Conservation (phyloP, 164 flowering plant genomes). For the Sedum album region DNA sequence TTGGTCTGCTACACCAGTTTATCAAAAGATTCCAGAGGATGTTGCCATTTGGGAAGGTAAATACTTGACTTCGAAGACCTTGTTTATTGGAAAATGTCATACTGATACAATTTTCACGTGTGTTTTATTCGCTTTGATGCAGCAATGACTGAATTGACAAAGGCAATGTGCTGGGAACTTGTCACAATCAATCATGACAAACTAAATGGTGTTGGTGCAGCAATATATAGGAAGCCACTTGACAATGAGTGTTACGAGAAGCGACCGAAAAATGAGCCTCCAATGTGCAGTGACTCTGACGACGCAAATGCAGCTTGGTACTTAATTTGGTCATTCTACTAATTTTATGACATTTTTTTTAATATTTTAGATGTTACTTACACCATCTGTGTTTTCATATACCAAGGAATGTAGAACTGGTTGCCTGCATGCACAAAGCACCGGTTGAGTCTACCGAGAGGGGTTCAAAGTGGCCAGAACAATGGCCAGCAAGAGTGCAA, state of each 20-base stretch:
- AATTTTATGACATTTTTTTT: background rate
- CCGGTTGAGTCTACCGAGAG: slow-evolving; percentile 34
- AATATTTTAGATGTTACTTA: background rate
- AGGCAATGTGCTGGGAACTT: slow-evolving; percentile 70
- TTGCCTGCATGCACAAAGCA: slow-evolving; percentile 55
- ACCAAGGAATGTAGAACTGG: slow-evolving; percentile 41
- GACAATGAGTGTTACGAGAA: slow-evolving; percentile 55
- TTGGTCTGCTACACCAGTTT: slow-evolving; percentile 89
- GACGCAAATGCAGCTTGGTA: slow-evolving; percentile 80
- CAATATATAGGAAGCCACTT: slow-evolving; percentile 58
- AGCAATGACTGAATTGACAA: slow-evolving; percentile 63
- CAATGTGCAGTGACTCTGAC: slow-evolving; percentile 60
- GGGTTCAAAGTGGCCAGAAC: slow-evolving; percentile 52
- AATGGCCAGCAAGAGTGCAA: slow-evolving; percentile 47
- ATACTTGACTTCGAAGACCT: background rate
- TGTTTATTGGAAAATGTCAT: background rate
- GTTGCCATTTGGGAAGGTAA: slow-evolving; percentile 63
- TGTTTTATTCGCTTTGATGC: slow-evolving; percentile 13
- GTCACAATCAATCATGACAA: slow-evolving; percentile 35
- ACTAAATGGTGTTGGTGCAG: slow-evolving; percentile 50
- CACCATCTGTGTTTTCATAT: background rate
- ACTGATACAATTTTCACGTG: background rate
- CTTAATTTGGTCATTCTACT: slow-evolving; percentile 3
- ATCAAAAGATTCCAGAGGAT: slow-evolving; percentile 46
- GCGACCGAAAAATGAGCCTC: slow-evolving; percentile 48